Conservation (phyloP, 192 early-diverging fungal genomes). For the Helicostylum pulchrum region DNA sequence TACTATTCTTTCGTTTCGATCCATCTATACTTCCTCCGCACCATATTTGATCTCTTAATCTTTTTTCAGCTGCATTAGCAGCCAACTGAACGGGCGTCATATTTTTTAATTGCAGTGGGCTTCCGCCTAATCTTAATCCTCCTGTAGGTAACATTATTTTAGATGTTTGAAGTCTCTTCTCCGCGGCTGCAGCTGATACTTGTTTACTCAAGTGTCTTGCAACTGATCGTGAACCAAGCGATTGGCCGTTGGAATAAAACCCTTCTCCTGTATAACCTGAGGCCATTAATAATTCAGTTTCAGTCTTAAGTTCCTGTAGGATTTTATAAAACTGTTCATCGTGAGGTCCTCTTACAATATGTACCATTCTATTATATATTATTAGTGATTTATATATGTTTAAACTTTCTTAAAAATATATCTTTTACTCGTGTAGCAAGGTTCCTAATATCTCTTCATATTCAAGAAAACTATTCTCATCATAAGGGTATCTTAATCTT, state of each 20-base stretch:
- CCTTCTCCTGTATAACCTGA: constrained; percentile 56
- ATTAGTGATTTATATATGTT: constrained; percentile 14
- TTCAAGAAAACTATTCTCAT: constrained; percentile 53
- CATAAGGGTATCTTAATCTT: constrained; percentile 54
- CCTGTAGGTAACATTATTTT: constrained; percentile 60
- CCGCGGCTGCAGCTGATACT: constrained; percentile 54
- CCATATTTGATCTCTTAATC: constrained; percentile 62
- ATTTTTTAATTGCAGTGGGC: constrained; percentile 16
- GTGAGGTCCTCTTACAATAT: constrained; percentile 56
- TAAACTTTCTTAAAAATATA: too few relatives aligned
- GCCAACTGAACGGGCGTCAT: constrained; percentile 59
- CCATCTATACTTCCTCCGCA: constrained; percentile 49
- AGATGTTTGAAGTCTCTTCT: constrained; percentile 44
- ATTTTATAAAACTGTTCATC: constrained; percentile 64
- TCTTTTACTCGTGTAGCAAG: constrained; percentile 66
- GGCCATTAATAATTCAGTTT: constrained; percentile 53
- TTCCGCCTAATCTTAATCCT: constrained; percentile 42
- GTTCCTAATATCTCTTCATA: constrained; percentile 68
- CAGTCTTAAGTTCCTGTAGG: constrained; percentile 53
- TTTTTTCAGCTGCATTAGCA: constrained; percentile 64
- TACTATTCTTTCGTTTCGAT: background rate
- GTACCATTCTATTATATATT: constrained; percentile 7
- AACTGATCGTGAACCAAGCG: constrained; percentile 44
- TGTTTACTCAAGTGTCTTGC: constrained; percentile 30
- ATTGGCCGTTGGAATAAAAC: constrained; percentile 47